Base-by-base conservation (phyloP, 2,329 filamentous ascomycete genomes). In the Aspergillus ruber region DNA sequence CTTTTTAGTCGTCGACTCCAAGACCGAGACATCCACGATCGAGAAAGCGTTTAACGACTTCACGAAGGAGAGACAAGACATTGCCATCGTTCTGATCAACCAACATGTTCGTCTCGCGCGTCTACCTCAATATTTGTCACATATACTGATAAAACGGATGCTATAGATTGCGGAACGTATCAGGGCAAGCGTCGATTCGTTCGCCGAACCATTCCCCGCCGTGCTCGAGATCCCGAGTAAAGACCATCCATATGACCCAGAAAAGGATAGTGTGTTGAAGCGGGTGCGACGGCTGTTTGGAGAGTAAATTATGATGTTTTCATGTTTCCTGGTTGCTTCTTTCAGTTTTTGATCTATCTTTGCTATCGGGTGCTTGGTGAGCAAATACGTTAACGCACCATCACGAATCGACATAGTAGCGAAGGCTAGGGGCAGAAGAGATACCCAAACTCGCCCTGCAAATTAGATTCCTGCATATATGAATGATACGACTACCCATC, bases 151-250 rank as follows among this genome's bases (percentile, higher is more conserved):
- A 8, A 18, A 21, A 12, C 38, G 52, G 7, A 8, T 12, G 6
- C 33, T 44, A 53, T 60, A 97, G 91, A 81, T 98, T 63, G 93
- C 93, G 44, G 93, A 98, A 67, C 83, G 83, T 67, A 98, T 98
- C 80, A 83, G 93, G 68, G 81, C 91, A 67, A 83, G 85, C 52
- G 85, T 98, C 58, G 93, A 98, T 70, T 83, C 82, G 33, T 96
- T 95, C 72, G 91, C 89, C 17, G 88, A 91, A 43, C 90, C 93
- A 4, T 98, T 98, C 72, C 93, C 93, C n/a, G 85, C 90, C 18
- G 80, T 98, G 46, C 82, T 98, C 49, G 93, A 98, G 71, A 97
- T 98, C 51, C 93, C 93, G 20, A 95, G 89, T 74, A 98, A 98
- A 78, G 93, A 98, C 69, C 93, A 98, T 68, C 93, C 93, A 2